These are phyloP conservation scores for Castanopsis chinensis DNA, from an alignment of 306 rosid genomes.

Conservation along the genomic window DNA sequence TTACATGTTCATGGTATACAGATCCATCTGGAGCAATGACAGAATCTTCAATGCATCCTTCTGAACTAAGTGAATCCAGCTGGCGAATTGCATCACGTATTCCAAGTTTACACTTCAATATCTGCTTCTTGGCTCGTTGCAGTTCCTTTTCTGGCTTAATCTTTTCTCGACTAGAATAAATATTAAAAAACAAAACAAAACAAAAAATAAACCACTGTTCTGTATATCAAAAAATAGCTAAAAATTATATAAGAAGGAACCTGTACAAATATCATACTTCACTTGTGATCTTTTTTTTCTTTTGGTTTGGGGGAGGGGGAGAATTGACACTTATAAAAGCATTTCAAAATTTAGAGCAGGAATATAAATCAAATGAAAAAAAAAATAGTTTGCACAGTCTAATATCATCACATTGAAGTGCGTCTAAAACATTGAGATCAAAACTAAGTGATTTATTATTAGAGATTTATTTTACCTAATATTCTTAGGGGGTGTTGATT, in stretches of 20 bases:
- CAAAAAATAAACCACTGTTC: conserved; percentile 10
- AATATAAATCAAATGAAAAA: not conserved
- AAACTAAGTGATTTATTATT: not conserved
- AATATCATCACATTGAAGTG: not conserved
- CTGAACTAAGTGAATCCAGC: conserved; percentile 71
- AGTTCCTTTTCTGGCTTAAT: conserved; percentile 87
- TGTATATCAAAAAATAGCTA: conserved; percentile 9
- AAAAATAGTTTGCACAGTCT: not conserved
- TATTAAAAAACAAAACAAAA: conserved; percentile 3
- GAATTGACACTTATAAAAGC: not conserved
- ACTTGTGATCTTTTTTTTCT: not conserved
- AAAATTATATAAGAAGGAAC: not conserved
- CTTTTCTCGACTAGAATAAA: conserved; percentile 73
- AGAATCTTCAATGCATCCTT: conserved; percentile 73
- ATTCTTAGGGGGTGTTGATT: not conserved
- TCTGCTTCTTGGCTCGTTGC: conserved; percentile 77
- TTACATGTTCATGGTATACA: conserved; percentile 71
- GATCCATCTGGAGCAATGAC: conserved; percentile 78
- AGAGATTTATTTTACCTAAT: not conserved
- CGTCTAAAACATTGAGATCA: not conserved
- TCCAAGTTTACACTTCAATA: conserved; percentile 78
- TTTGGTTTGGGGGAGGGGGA: not conserved
- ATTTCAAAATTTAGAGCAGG: not conserved
- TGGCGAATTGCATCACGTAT: conserved; percentile 74
- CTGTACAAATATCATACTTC: not conserved